Evolutionary conservation across 1,284 basidiomycete genomes (phyloP), one percentile per base, ranked within the genome.

Genomic region (Rhizoctonia solani): DNA sequence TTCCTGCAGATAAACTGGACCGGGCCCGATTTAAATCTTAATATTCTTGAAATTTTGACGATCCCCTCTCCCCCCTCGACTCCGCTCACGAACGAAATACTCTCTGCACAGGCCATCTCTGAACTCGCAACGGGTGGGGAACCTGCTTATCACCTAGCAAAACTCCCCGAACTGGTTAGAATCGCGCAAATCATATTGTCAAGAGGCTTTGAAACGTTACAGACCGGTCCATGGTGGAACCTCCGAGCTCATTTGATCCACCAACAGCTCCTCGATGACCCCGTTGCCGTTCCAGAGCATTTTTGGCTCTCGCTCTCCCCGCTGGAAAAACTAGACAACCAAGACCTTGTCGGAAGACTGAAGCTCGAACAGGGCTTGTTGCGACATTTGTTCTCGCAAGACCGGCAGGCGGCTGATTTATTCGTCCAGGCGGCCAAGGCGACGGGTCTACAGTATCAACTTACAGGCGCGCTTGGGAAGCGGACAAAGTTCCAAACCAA

Each of bases 1-100:
- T 99, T 96, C 78, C 82, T 96, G 0, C 97, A 99, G 77, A 83
- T 83, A 39, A 99, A 99, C 78, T 99, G 94, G 94, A 98, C 95
- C 0, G 97, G 97, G 1, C 97, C 97, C 0, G 85, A 93, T 73
- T 82, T 97, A 46, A 80, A 88, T 69, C 75, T 94, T 74, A 77
- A 76, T 82, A 83, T 68, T 11, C 77, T 81, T 66, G 83, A 86
- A 41, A 72, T 87, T 55, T 77, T 88, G 8, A 61, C 73, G 73
- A 77, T 34, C 73, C 79, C 56, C 73, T 78, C 37, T 67, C 75
- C 70, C 67, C 59, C 6, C 56, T 66, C 21, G 63, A 67, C 37
- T 13, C 42, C 52, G 3, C 68, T 71, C 5, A 69, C 77, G 58
- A 68, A 76, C 1, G 73, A 82, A 32, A 79, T 81, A 14, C 46